Base-by-base conservation (phyloP, 2,329 filamentous ascomycete species). In the Neocucurbitaria cava region DNA sequence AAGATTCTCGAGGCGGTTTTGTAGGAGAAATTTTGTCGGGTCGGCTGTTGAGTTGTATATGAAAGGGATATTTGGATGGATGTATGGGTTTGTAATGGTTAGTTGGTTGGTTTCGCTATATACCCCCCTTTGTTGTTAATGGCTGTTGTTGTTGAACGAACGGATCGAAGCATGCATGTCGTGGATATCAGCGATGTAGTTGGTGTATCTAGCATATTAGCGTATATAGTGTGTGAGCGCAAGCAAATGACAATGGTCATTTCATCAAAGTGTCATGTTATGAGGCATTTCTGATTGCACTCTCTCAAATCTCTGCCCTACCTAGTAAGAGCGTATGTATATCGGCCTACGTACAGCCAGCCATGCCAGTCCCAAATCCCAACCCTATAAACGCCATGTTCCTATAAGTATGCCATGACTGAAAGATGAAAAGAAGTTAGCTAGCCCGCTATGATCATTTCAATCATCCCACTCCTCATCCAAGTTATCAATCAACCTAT, bases 401-500 rank as follows among this genome's bases (percentile, higher is more conserved):
- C 18, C 20, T 10, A n/a, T n/a, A n/a, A n/a, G n/a, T n/a, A n/a
- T n/a, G n/a, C n/a, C n/a, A n/a, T n/a, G n/a, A n/a, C n/a, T n/a
- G n/a, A n/a, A n/a, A n/a, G n/a, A n/a, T n/a, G n/a, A n/a, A n/a
- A n/a, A n/a, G n/a, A n/a, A n/a, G n/a, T n/a, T n/a, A n/a, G n/a
- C n/a, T n/a, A n/a, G n/a, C n/a, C 36, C 36, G 17, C 5, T 21
- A 21, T 21, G 36, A 18, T 9, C 26, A 28, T 6, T n/a, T 15
- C 24, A 83, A 62, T 96, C 93, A 66, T 97, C 93, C 94, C 94
- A 98, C 73, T 97, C 93, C 75, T 98, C 94, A 69, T 98, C 95
- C 55, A 97, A 82, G 76, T 97, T 92, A 75, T 98, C 94, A 74
- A 99, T 98, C 66, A 98, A 78, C 59, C 92, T 82, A 76, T 98